phyloP scores from a whole-genome alignment of 73 alveolate genomes.

The Stentor roeselii region DNA sequence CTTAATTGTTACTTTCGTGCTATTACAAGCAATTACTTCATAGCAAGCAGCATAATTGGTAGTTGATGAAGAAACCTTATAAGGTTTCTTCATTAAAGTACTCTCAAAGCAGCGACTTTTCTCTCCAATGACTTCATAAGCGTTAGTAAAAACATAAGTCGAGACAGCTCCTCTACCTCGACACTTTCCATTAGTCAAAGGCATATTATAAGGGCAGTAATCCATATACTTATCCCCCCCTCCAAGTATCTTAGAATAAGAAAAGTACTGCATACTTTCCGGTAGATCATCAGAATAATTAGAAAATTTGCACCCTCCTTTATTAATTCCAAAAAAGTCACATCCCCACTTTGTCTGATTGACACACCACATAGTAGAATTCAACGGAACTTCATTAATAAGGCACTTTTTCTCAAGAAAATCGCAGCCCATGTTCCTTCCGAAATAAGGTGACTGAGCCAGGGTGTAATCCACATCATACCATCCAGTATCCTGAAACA shows the following conservation, averaged over 20 bases:
- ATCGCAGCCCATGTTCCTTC: slow-evolving; percentile 50
- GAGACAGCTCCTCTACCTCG: too few relatives aligned
- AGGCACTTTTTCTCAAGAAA: slow-evolving; percentile 35
- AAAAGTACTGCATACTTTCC: neutral
- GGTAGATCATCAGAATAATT: neutral
- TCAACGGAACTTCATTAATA: neutral
- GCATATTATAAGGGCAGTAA: slow-evolving; percentile 32
- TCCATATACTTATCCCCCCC: neutral
- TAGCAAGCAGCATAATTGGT: neutral
- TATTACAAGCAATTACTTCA: neutral
- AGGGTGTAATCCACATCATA: slow-evolving; percentile 35
- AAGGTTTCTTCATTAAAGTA: neutral
- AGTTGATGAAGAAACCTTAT: neutral
- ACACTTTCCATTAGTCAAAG: slow-evolving; percentile 43
- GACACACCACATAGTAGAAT: neutral
- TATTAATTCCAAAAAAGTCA: neutral
- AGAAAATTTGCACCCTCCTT: neutral
- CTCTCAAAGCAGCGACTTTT: neutral
- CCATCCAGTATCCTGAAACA: slow-evolving; percentile 54
- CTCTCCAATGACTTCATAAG: neutral
- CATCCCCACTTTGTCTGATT: neutral
- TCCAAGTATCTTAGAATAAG: slow-evolving; percentile 35
- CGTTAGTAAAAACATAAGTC: too few relatives aligned
- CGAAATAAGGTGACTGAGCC: slow-evolving; percentile 47
- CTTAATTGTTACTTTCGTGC: neutral